Evolutionary conservation across 73 alveolate genomes (phyloP).

Genomic region (Paramecium primaurelia): DNA sequence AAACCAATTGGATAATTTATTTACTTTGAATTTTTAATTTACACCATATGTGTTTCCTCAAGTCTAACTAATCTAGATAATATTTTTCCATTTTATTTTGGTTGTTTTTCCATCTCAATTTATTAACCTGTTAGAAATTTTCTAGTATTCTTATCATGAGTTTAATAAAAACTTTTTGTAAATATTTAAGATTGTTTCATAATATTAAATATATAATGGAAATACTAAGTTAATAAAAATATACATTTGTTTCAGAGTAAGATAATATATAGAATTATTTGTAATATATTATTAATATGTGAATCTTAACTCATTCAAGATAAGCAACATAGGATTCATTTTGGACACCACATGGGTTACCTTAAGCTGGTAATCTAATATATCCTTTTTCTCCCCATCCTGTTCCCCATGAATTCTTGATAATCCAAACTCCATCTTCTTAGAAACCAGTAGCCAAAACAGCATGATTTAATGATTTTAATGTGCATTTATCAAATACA

Average conservation of each 20-base stretch:
- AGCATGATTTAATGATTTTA: constrained; percentile 51
- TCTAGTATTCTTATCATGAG: not conserved
- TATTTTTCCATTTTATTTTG: not conserved
- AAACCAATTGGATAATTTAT: not conserved
- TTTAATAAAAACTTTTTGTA: not conserved
- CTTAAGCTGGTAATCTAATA: constrained; percentile 55
- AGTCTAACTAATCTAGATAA: not conserved
- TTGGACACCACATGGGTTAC: not conserved
- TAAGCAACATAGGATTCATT: not conserved
- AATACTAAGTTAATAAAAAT: too few species aligned
- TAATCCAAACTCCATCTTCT: constrained; percentile 48
- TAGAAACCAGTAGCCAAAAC: constrained; percentile 67
- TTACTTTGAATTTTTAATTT: not conserved
- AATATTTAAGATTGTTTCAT: not conserved
- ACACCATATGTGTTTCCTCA: not conserved
- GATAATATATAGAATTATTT: not conserved
- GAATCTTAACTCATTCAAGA: not conserved
- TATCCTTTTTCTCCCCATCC: constrained; percentile 72
- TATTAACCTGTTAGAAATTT: not conserved
- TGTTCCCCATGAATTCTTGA: constrained; percentile 73
- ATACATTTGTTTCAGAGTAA: too few species aligned
- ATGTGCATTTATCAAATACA: constrained; percentile 19
- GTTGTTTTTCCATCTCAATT: not conserved
- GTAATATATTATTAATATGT: not conserved
- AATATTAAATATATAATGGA: not conserved